These are phyloP conservation scores for Solanum lycopersicoides DNA, from an alignment of 257 asterid genomes.

Conservation along the genomic window DNA sequence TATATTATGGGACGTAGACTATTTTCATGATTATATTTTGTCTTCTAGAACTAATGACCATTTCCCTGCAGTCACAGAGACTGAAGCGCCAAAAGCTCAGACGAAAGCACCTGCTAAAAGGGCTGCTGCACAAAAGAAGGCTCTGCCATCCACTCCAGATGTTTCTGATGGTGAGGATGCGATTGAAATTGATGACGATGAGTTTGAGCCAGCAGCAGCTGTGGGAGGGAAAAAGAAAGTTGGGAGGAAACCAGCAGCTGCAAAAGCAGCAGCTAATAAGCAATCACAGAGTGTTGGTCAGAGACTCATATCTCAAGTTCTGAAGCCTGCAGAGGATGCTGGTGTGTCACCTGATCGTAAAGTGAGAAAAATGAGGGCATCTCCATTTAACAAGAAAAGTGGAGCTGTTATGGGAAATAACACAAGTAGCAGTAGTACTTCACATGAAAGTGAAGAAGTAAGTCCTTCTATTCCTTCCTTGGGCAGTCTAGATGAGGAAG, in stretches of 20 bases:
- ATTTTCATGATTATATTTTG: background rate
- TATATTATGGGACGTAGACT: background rate
- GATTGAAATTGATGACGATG: constrained; percentile 35
- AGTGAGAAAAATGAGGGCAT: constrained; percentile 73
- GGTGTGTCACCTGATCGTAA: constrained; percentile 63
- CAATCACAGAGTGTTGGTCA: constrained; percentile 33
- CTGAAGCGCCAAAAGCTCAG: constrained; percentile 23
- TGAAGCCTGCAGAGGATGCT: constrained; percentile 35
- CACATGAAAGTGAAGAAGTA: constrained; percentile 15
- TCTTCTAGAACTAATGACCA: background rate
- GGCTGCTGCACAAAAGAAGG: constrained; percentile 43
- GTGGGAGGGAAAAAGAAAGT: constrained; percentile 34
- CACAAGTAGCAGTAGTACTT: constrained; percentile 9
- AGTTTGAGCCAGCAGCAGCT: constrained; percentile 21
- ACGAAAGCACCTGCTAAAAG: constrained; percentile 44
- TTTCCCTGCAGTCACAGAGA: constrained; percentile 30
- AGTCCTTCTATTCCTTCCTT: constrained; percentile 30
- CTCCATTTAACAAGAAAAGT: constrained; percentile 94
- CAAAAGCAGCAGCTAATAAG: constrained; percentile 30
- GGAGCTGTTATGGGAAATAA: constrained; percentile 48
- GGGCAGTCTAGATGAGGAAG: constrained; percentile 24
- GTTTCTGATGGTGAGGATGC: constrained; percentile 29
- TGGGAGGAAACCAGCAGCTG: constrained; percentile 40
- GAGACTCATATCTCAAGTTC: constrained; percentile 63
- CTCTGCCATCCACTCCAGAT: constrained; percentile 23